Evolutionary conservation across 176 grass and related monocot species (phyloP).

Genomic region (Coix lacrymajobi): DNA sequence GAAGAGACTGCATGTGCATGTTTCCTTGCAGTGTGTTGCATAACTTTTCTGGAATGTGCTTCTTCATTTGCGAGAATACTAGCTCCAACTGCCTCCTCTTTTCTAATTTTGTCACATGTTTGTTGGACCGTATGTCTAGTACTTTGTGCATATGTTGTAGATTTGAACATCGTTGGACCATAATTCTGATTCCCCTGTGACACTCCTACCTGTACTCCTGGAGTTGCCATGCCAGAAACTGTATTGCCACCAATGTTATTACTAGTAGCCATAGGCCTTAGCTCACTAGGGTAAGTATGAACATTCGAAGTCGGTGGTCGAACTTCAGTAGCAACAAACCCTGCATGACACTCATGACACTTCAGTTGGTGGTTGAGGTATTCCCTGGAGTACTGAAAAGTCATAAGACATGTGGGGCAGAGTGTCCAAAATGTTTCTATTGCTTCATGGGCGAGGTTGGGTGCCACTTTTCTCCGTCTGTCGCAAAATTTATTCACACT

Average conservation of each 20-base stretch:
- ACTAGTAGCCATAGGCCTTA: not conserved
- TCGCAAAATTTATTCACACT: not conserved
- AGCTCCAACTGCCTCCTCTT: slow-evolving; percentile 11
- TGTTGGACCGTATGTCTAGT: slow-evolving; percentile 33
- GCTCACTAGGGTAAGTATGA: not conserved
- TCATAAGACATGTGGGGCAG: slow-evolving; percentile 29
- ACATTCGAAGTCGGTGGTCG: not conserved
- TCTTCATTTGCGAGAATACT: slow-evolving; percentile 22
- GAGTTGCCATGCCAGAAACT: slow-evolving; percentile 2
- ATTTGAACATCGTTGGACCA: slow-evolving; percentile 22
- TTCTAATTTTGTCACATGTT: slow-evolving; percentile 22
- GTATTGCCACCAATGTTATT: not conserved
- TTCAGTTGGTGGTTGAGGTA: slow-evolving; percentile 27
- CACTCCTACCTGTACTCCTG: slow-evolving; percentile 24
- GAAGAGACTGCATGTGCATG: slow-evolving; percentile 9
- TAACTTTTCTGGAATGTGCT: not conserved
- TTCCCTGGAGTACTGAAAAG: slow-evolving; percentile 41
- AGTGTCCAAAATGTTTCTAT: slow-evolving; percentile 66
- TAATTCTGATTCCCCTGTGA: slow-evolving; percentile 8
- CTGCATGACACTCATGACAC: slow-evolving; percentile 20
- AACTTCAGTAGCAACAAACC: slow-evolving; percentile 45
- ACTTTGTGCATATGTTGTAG: slow-evolving; percentile 15
- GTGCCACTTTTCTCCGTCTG: not conserved
- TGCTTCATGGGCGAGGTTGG: not conserved
- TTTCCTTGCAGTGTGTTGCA: slow-evolving; percentile 1